Base-by-base conservation (phyloP, 164 flowering plant genomes). In the Litsea cubeba region DNA sequence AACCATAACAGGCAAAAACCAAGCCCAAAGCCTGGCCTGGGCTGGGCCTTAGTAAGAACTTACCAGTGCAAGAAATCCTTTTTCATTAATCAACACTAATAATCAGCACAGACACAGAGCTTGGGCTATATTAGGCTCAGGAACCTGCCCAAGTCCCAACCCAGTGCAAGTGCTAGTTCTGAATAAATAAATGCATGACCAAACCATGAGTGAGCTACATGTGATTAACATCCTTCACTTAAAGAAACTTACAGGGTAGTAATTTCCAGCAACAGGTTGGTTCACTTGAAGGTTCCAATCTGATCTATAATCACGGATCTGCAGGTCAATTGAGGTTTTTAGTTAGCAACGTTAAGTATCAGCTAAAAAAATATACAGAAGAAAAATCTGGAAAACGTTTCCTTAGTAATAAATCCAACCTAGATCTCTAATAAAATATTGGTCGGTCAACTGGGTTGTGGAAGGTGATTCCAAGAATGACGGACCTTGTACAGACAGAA, bases 251-350 rank as follows among this genome's bases (percentile, higher is more conserved):
- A 93, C 97, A 5, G 97, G 99, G 78, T 93, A 95, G 81, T 91
- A 95, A 80, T 95, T 95, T 85, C 97, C 97, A 72, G 99, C 93
- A 80, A 87, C 77, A 58, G 91, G 99, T 83, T 95, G 91, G 81
- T 89, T 83, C 71, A 90, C 93, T 84, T 91, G 76, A 72, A 93
- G 82, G 70, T 91, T 81, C 97, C 97, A 95, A 68, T 95, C 97
- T 51, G 78, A 63, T 83, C 97, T 87, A 77, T 87, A 85, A 81
- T 93, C 97, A 50, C 93, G 93, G 79, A 91, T 81, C 97, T 95
- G 94, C 77, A 81, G 66, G 76, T 50, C 23, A 72, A 57, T 17
- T 32, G 12, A 71, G 18, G 22, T 7, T 60, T 66, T 20, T 2
- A 63, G 69, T 10, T 28, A 66, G 28, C 18, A 15, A 63, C 2